A percentile compares a stretch with the other conserved stretches of the same genome.
These are phyloP conservation scores for Polytrichum formosum DNA, from an alignment of 225 moss, liverwort and hornwort species.

Conservation along the genomic window DNA sequence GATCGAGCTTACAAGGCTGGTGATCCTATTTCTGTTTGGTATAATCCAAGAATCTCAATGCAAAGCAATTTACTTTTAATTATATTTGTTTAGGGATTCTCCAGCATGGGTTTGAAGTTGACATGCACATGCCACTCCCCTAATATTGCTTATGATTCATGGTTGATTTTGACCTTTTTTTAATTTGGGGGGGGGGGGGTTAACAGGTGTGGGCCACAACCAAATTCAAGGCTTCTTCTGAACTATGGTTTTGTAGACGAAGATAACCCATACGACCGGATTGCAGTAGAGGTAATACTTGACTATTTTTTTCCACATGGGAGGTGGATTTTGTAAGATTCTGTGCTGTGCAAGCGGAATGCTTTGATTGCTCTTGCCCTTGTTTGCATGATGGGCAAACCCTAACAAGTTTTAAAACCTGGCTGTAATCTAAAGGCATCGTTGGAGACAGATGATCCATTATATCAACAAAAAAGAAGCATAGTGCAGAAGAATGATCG, in stretches of 20 bases:
- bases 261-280: conserved; percentile 88
- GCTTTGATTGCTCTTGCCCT: too few relatives aligned
- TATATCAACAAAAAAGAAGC: conserved; percentile 92
- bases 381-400: too few relatives aligned
- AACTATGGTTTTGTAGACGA: conserved; percentile 99
- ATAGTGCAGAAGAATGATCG: conserved; percentile 85
- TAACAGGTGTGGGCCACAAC: conserved; percentile 97
- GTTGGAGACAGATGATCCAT: conserved; percentile 80
- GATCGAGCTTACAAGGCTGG: conserved; percentile 91
- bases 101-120: too few relatives aligned
- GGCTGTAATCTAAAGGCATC: conserved; percentile 49
- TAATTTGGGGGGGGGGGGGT: neutral
- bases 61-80: too few relatives aligned
- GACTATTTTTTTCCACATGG: neutral
- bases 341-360: too few relatives aligned
- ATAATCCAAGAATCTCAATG: conserved; percentile 16
- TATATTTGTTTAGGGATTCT: too few relatives aligned
- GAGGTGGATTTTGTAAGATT: too few relatives aligned
- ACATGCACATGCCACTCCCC: too few relatives aligned
- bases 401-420: too few relatives aligned
- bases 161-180: too few relatives aligned
- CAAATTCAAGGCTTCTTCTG: conserved; percentile 86
- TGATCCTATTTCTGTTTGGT: conserved; percentile 95
- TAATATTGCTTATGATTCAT: too few relatives aligned
- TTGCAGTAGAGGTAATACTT: conserved; percentile 74